Conservation (phyloP, 768 basidiomycete species). For the Tricholoma saponaceum region DNA sequence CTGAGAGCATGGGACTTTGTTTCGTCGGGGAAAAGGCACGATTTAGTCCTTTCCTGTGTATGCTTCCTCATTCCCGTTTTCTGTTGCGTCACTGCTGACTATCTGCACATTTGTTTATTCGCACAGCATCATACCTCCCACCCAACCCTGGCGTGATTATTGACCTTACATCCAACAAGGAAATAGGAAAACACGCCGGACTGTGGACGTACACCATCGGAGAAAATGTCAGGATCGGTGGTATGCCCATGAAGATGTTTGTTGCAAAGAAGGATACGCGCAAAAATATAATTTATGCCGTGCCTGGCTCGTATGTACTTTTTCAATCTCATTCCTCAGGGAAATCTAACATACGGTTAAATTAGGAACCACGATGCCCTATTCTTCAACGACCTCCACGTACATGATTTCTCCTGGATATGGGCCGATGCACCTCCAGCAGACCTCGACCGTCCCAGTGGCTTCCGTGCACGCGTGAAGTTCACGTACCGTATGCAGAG, state of each 20-base stretch:
- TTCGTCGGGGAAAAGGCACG: slow-evolving; percentile 81
- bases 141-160: slow-evolving; percentile 69
- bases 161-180: slow-evolving; percentile 47
- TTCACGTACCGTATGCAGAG: slow-evolving; percentile 68
- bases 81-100: background rate
- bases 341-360: background rate
- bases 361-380: slow-evolving; percentile 60
- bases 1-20: slow-evolving; percentile 92
- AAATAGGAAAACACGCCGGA: slow-evolving; percentile 62
- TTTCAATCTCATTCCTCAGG: background rate
- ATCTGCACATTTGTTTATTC: background rate
- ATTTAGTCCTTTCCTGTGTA: slow-evolving; percentile 74
- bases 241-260: slow-evolving; percentile 60
- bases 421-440: slow-evolving; percentile 58
- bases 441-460: slow-evolving; percentile 34
- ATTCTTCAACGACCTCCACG: slow-evolving; percentile 32
- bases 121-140: slow-evolving; percentile 72
- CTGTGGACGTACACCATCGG: slow-evolving; percentile 87
- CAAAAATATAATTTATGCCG: slow-evolving; percentile 70
- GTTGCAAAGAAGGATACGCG: slow-evolving; percentile 67
- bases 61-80: slow-evolving; percentile 12
- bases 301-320: slow-evolving; percentile 58
- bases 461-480: slow-evolving; percentile 50
- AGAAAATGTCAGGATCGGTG: slow-evolving; percentile 65
- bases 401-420: slow-evolving; percentile 70